Evolutionary conservation across 257 asterid species (phyloP).

Genomic region (Handroanthus guayacan): DNA sequence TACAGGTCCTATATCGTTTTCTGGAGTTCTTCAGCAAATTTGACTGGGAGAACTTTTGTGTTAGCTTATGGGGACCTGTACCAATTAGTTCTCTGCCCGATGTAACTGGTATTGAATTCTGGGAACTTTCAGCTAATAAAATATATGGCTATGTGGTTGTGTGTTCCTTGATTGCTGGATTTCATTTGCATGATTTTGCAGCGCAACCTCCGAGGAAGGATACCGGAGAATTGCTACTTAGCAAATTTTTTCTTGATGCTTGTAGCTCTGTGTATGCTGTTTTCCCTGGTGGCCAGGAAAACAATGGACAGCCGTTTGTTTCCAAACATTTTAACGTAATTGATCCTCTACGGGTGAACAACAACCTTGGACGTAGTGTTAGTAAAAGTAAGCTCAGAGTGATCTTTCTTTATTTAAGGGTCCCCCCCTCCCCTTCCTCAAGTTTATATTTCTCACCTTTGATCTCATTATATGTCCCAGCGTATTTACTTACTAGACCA

Average conservation of each 20-base stretch:
- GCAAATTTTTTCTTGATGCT: slow-evolving; percentile 91
- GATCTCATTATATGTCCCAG: slow-evolving; percentile 8
- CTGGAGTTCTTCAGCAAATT: slow-evolving; percentile 95
- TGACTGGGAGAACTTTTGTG: slow-evolving; percentile 94
- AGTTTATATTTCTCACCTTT: not conserved
- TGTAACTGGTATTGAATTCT: slow-evolving; percentile 67
- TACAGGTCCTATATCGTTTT: slow-evolving; percentile 90
- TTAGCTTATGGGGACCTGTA: slow-evolving; percentile 98
- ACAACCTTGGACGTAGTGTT: slow-evolving; percentile 99
- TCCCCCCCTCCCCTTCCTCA: not conserved
- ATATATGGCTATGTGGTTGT: slow-evolving; percentile 14
- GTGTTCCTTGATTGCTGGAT: slow-evolving; percentile 10
- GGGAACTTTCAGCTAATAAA: slow-evolving; percentile 16
- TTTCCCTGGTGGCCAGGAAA: slow-evolving; percentile 86
- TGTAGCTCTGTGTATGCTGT: slow-evolving; percentile 94
- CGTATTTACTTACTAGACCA: not conserved
- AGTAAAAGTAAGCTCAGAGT: slow-evolving; percentile 77
- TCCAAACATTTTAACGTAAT: slow-evolving; percentile 94
- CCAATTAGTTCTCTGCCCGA: slow-evolving; percentile 84
- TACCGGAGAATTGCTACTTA: slow-evolving; percentile 81
- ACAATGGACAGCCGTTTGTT: slow-evolving; percentile 81
- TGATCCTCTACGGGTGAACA: slow-evolving; percentile 96
- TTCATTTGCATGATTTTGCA: slow-evolving; percentile 42
- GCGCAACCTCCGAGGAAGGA: slow-evolving; percentile 94
- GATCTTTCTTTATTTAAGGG: slow-evolving; percentile 17